A percentile compares a stretch with the other conserved stretches of the same genome.
Conservation (phyloP, 805 yeast genomes). For the Teunomyces aglyptinius region DNA sequence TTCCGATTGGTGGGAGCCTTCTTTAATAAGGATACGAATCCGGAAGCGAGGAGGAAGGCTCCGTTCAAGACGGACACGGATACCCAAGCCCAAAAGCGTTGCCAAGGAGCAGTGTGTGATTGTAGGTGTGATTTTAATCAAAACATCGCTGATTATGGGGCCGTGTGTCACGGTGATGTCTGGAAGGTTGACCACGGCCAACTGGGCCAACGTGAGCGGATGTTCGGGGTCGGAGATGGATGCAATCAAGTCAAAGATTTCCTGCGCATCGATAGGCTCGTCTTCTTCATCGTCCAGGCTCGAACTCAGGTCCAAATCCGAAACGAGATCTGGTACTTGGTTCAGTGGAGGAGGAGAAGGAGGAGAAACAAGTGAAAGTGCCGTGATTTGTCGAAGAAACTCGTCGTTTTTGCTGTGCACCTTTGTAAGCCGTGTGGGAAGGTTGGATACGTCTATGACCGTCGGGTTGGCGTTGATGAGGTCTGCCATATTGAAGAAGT, state of each 20-base stretch:
- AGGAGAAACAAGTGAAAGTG: constrained; percentile 28
- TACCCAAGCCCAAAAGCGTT: constrained; percentile 91
- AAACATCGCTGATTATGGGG: constrained; percentile 63
- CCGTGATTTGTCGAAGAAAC: constrained; percentile 26
- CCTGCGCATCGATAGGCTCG: constrained; percentile 78
- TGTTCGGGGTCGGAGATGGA: constrained; percentile 96
- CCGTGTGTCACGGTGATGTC: constrained; percentile 74
- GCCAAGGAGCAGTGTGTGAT: constrained; percentile 97
- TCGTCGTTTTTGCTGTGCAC: constrained; percentile 15
- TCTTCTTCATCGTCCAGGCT: constrained; percentile 21
- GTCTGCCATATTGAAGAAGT: constrained; percentile 82
- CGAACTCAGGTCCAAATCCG: constrained; percentile 20
- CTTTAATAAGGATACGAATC: constrained; percentile 73
- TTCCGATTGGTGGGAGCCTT: constrained; percentile 95
- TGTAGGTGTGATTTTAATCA: constrained; percentile 90
- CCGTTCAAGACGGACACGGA: constrained; percentile 86
- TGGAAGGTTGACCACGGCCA: constrained; percentile 83
- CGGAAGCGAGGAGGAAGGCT: constrained; percentile 83
- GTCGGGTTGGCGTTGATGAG: constrained; percentile 91
- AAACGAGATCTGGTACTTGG: constrained; percentile 25
- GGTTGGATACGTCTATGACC: constrained; percentile 67
- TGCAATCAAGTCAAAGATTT: constrained; percentile 81
- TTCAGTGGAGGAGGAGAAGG: constrained; percentile 10
- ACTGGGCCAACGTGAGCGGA: constrained; percentile 89
- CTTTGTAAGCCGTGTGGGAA: constrained; percentile 61